Evolutionary conservation across 2,329 filamentous ascomycete species (phyloP), one percentile per base, ranked within the genome.

Genomic region (Sordariomycetes sp.): DNA sequence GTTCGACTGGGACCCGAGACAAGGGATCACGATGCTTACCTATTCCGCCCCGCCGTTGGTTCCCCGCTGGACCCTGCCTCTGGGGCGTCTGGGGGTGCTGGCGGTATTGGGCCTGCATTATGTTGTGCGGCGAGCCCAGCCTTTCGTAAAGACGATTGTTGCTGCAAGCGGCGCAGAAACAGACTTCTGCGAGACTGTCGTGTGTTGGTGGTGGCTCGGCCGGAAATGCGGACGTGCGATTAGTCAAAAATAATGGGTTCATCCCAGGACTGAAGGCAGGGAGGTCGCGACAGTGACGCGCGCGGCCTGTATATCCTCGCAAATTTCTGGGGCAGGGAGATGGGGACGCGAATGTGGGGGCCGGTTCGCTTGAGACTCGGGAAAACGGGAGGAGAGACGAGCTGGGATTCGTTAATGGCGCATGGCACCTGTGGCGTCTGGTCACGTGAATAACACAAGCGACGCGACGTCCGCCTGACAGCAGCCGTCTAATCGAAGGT

Each of bases 101-200:
- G 61, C 77, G 77, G 65, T 77, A 80, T 62, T 77, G 75, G 59
- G 71, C 69, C 69, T 80, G 78, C 78, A 81, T 80, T 63, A 65
- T 73, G 65, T 57, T 53, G n/a, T 57, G 25, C 22, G 55, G 32
- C 10, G 55, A 28, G 24, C 45, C 35, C 15, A 57, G 56, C 56
- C 56, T 57, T 32, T 57, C 50, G 28, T 22, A 45, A 48, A 60
- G 55, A 57, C 57, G 55, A 57, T 57, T 54, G 45, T 39, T 55
- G 53, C 58, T 58, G 35, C 56, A 57, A 53, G 20, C 22, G n/a
- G 25, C 15, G 39, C 56, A 57, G 52, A 53, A 53, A 35, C 56
- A 57, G 48, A 53, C 56, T 53, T 57, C 50, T 57, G 45, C 55
- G 7, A 57, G 35, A 34, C 50, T 57, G 28, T 57, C 51, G 56